Percentiles rank a stretch among this genome's conserved stretches.
Conservation (phyloP, 2,329 filamentous ascomycete genomes). For the Ophiostoma triangulosporum region DNA sequence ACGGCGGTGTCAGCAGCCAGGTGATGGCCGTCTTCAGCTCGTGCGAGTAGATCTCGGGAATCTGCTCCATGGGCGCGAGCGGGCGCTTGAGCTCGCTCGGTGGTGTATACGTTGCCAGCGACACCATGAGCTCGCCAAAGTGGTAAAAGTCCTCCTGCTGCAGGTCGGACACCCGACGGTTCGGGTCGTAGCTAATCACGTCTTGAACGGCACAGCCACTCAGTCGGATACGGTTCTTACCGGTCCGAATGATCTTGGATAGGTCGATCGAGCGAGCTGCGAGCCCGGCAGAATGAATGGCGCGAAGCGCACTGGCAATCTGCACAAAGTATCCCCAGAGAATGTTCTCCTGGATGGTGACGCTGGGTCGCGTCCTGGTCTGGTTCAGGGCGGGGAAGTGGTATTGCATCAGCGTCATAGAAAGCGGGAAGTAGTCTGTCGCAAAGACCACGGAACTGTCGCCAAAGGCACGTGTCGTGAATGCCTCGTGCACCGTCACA, state of each 20-base stretch:
- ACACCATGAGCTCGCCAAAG: slow-evolving; percentile 74
- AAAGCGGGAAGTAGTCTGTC: slow-evolving; percentile 82
- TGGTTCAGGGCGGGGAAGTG: slow-evolving; percentile 47
- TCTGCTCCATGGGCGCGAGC: slow-evolving; percentile 61
- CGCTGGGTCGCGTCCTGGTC: slow-evolving; percentile 22
- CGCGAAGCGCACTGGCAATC: slow-evolving; percentile 73
- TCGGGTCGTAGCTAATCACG: slow-evolving; percentile 68
- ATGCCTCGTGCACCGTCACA: slow-evolving; percentile 79
- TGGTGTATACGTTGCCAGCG: slow-evolving; percentile 58
- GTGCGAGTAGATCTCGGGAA: slow-evolving; percentile 58
- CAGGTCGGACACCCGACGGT: slow-evolving; percentile 55
- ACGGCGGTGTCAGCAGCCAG: slow-evolving; percentile 62
- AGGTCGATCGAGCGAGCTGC: slow-evolving; percentile 77
- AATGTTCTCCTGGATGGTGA: slow-evolving; percentile 52
- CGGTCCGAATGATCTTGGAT: slow-evolving; percentile 79
- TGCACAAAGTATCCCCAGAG: slow-evolving; percentile 91
- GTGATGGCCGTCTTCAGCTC: slow-evolving; percentile 67
- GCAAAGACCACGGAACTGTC: slow-evolving; percentile 92
- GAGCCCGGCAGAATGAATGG: slow-evolving; percentile 68
- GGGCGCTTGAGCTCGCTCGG: slow-evolving; percentile 28
- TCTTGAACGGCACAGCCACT: slow-evolving; percentile 84
- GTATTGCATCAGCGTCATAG: slow-evolving; percentile 77
- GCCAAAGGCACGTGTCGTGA: slow-evolving; percentile 84
- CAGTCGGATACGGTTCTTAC: slow-evolving; percentile 78
- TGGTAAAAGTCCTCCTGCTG: slow-evolving; percentile 80